Base-by-base conservation (phyloP, 306 rosid genomes). In the Malus sieversii region DNA sequence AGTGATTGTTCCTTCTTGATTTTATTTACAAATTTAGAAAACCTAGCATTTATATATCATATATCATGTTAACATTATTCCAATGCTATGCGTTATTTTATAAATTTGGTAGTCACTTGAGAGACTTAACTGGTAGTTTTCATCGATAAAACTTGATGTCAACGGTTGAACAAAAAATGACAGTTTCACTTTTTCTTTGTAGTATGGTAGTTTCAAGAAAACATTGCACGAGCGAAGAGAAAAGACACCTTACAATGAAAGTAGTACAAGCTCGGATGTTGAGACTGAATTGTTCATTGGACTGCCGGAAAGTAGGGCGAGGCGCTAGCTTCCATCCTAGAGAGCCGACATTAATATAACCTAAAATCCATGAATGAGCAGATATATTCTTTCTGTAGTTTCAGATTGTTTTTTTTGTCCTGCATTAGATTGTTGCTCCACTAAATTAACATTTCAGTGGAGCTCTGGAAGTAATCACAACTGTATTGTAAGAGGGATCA, bases 221-320 rank as follows among this genome's bases (percentile, higher is more conserved):
- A 52, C 32, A 66, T 32, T 10, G 52, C 70, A 51, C 33, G 82
- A 77, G 61, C 66, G 16, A 57, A 57, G 63, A 76, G 86, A 80
- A 72, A 81, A 48, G 55, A 62, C 77, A 15, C 30, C 71, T 10
- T 76, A 58, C 72, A 73, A 59, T 46, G 90, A 89, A 71, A 86
- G 90, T 75, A 83, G 82, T 70, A 85, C 91, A 62, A 85, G 84
- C 75, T 90, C 96, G 59, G 91, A 87, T 10, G 98, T 93, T 40
- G 96, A 87, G 82, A 93, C 97, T 23, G 96, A 86, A 51, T 82
- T 93, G 85, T 87, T 83, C 83, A 93, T 93, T 78, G 97, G 98
- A 70, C 84, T 75, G 59, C 98, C 82, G 68, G 93, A 87, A 51
- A 79, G 81, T 25, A 84, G 92, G 81, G 55, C 70, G 61, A 87